Evolutionary conservation across 768 basidiomycete genomes (phyloP), one percentile per base, ranked within the genome.

Genomic region (Kwoniella newhampshirensis): DNA sequence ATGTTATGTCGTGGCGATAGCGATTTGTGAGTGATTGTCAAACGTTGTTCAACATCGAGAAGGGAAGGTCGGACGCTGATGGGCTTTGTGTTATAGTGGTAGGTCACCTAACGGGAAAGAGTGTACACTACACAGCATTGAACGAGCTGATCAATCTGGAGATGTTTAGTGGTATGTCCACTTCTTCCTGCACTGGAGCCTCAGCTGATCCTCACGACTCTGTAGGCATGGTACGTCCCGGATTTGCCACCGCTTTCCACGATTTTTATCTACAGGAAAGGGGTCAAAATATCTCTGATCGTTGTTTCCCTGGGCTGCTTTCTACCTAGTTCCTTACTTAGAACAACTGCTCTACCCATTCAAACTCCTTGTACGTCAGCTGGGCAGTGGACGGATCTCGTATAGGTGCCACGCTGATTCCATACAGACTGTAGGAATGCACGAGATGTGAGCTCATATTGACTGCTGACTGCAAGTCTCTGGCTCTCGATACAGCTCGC

Each of bases 341-440:
- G 64, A 72, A 32, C 57, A 62, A 60, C 36, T 74, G 32, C 70
- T 77, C 12, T 77, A 77, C 47, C 76, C 76, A 2, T 77, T 77
- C 71, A 77, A 77, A 56, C 67, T 77, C 5, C 56, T 73, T 2
- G 71, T 74, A 41, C 57, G 68, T 32, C 32, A n/a, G n/a, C n/a
- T n/a, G n/a, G n/a, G n/a, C n/a, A n/a, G n/a, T n/a, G n/a, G n/a
- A n/a, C n/a, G n/a, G n/a, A n/a, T n/a, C n/a, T n/a, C n/a, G n/a
- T n/a, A n/a, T n/a, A n/a, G n/a, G n/a, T n/a, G n/a, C n/a, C n/a
- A n/a, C 18, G 41, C 51, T 59, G 57, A 61, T 32, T 8, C 18
- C 32, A 26, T 2, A n/a, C 36, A 73, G 70, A 66, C 62, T 9
- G 72, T 74, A 32, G 74, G 74, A 17, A 65, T 74, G 63, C 71